Base-by-base conservation (phyloP, 371 early-diverging fungal genomes). In the Mortierella sp. region DNA sequence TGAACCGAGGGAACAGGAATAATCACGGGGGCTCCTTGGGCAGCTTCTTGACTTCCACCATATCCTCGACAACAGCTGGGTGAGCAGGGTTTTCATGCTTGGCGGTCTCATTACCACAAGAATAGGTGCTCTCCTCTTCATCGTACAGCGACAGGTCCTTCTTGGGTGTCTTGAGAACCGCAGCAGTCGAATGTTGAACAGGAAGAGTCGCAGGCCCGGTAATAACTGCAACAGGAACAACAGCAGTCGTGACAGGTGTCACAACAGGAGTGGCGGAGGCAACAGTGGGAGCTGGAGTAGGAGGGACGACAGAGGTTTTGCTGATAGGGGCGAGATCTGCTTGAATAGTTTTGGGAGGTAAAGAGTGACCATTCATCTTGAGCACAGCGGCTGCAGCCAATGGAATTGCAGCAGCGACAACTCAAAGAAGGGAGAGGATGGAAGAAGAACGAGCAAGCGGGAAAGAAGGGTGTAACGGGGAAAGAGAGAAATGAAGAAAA, bases 71-170 rank as follows among this genome's bases (percentile, higher is more conserved):
- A 34, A 72, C 46, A 48, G 71, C 64, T 19, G 78, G 64, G 11
- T n/a, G 78, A 13, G 55, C 16, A 6, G 75, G 74, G 74, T 79
- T 79, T 57, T 74, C 79, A 21, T 55, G 37, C 10, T 51, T 48
- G 19, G 40, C 37, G 0, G 28, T 6, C n/a, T 75, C 69, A 26
- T 69, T 69, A 6, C 77, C 61, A 14, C 59, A 57, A 14, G 77
- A 61, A 11, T 77, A 77, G 1, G 28, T 16, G 26, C 59, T 37
- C 26, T 77, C 50, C 43, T 77, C 77, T 44, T 77, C 77, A 31
- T 55, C 59, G 40, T 59, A 71, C 8, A 77, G 51, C 0, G 50
- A 48, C 19, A 71, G n/a, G 16, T 77, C 61, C 19, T 48, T n/a
- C 48, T 57, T 48, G 34, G 77, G 77, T 11, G 48, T 50, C 26